A percentile compares a stretch with the other conserved stretches of the same genome.
Conservation (phyloP, 352 stramenopile genomes). For the Phytophthora idaei region DNA sequence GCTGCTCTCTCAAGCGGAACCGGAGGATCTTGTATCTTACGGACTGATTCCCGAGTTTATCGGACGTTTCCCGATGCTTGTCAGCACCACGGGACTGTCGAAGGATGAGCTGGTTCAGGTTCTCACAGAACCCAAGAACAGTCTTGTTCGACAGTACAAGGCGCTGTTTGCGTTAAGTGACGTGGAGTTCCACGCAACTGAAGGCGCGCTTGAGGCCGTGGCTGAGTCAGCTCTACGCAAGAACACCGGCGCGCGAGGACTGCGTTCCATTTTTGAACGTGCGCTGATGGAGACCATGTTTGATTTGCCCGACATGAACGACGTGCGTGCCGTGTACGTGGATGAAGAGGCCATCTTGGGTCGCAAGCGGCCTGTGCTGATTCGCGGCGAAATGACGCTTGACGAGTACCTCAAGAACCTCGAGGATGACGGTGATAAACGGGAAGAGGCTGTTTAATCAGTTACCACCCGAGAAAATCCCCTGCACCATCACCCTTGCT, state of each 20-base stretch:
- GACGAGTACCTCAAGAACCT: slow-evolving; percentile 78
- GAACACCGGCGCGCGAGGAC: slow-evolving; percentile 95
- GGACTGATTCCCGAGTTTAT: slow-evolving; percentile 99
- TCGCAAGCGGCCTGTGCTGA: slow-evolving; percentile 89
- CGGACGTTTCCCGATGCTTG: slow-evolving; percentile 96
- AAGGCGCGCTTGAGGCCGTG: slow-evolving; percentile 94
- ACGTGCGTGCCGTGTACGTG: slow-evolving; percentile 94
- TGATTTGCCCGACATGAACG: slow-evolving; percentile 91
- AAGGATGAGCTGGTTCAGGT: slow-evolving; percentile 94
- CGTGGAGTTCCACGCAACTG: slow-evolving; percentile 96
- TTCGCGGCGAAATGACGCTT: slow-evolving; percentile 73
- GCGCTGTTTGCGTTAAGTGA: slow-evolving; percentile 96
- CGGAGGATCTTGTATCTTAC: slow-evolving; percentile 96
- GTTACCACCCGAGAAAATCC: background rate
- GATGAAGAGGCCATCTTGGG: slow-evolving; percentile 92
- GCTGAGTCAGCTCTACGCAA: slow-evolving; percentile 92
- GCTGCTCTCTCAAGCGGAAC: slow-evolving; percentile 93
- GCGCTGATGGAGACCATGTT: slow-evolving; percentile 98
- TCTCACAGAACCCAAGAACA: slow-evolving; percentile 97
- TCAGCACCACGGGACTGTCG: slow-evolving; percentile 93
- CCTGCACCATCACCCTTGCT: background rate
- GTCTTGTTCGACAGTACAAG: slow-evolving; percentile 97
- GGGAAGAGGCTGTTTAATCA: slow-evolving; percentile 57
- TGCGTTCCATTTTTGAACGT: slow-evolving; percentile 95
- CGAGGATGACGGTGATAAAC: slow-evolving; percentile 65